These are phyloP conservation scores for Exobasidium rhododendri DNA, from an alignment of 1,284 basidiomycete genomes.

Conservation along the genomic window DNA sequence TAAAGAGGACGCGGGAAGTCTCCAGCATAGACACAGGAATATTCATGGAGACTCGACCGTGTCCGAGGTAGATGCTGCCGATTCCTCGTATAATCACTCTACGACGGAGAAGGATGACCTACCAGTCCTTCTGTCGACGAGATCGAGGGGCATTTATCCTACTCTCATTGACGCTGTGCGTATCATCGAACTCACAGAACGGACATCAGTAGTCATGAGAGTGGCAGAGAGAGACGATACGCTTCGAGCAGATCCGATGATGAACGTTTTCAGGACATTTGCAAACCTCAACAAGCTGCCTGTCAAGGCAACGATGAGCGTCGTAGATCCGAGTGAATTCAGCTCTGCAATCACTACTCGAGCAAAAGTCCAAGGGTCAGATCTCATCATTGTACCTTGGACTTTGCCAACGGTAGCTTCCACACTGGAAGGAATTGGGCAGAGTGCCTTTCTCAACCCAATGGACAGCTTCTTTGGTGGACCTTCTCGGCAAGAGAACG, in stretches of 20 bases:
- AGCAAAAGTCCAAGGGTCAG: constrained; percentile 63
- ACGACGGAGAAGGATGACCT: neutral
- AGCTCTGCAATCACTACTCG: constrained; percentile 67
- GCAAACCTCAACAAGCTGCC: constrained; percentile 70
- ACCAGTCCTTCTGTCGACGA: neutral
- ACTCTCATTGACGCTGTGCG: constrained; percentile 38
- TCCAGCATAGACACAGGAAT: neutral
- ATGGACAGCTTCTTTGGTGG: constrained; percentile 35
- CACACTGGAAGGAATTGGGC: neutral
- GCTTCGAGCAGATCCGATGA: constrained; percentile 71
- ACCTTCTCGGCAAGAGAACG: constrained; percentile 20
- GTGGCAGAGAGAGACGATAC: constrained; percentile 69
- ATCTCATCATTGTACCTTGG: constrained; percentile 83
- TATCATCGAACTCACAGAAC: constrained; percentile 69
- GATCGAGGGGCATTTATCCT: neutral
- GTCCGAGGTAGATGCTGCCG: neutral
- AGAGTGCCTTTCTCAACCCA: constrained; percentile 29
- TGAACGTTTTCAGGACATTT: constrained; percentile 77
- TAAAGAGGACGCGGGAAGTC: neutral
- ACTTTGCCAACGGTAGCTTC: constrained; percentile 53
- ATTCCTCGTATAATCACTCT: neutral
- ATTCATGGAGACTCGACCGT: neutral
- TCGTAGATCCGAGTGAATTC: constrained; percentile 71
- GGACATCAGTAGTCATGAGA: constrained; percentile 79
- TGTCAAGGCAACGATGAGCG: constrained; percentile 64